Evolutionary conservation across 148 eudicot species (phyloP).

Genomic region (Nepenthes mirabilis): DNA sequence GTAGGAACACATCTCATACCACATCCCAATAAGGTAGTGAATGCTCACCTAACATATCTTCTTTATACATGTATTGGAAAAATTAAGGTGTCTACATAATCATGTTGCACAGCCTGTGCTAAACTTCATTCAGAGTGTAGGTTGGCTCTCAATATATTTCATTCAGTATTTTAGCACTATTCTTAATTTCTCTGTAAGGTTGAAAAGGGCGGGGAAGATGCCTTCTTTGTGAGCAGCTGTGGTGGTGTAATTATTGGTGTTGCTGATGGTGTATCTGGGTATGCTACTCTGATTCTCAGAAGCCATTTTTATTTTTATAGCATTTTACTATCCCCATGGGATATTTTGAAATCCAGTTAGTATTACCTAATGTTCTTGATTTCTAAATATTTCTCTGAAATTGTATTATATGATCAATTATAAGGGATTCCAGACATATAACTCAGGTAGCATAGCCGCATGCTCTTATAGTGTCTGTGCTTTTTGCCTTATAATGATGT

Average conservation of each 20-base stretch:
- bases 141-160: background rate
- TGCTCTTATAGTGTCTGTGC: background rate
- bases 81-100: background rate
- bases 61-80: background rate
- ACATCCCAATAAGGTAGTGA: constrained; percentile 78
- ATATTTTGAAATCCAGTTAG: background rate
- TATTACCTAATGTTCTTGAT: too few species aligned
- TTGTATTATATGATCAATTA: background rate
- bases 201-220: constrained; percentile 92
- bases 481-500: background rate
- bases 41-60: background rate
- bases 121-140: background rate
- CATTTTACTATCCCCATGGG: background rate
- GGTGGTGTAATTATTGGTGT: constrained; percentile 74
- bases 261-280: constrained; percentile 99
- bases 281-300: constrained; percentile 4
- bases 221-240: constrained; percentile 64
- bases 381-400: too few species aligned
- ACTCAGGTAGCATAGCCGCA: background rate
- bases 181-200: constrained; percentile 32
- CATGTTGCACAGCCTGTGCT: background rate
- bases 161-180: background rate
- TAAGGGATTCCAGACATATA: background rate
- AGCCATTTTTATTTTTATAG: background rate
- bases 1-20: constrained; percentile 83